Conservation (phyloP, 179 eudicot species). For the Beta macrorhiza region DNA sequence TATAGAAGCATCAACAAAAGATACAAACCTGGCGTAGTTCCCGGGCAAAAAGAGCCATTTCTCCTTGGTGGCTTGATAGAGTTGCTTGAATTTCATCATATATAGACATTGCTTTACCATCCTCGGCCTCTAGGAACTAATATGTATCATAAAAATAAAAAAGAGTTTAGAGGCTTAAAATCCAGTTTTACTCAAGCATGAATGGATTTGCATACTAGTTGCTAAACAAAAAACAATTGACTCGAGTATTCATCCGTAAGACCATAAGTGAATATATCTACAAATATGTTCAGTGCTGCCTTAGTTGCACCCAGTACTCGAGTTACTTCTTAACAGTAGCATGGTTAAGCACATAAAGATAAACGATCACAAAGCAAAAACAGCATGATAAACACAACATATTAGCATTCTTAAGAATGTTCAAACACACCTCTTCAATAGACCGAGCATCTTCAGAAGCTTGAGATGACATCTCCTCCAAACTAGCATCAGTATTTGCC, state of each 20-base stretch:
- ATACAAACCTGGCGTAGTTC: slow-evolving; percentile 79
- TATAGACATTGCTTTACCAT: slow-evolving; percentile 57
- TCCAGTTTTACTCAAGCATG: not conserved
- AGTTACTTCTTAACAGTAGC: not conserved
- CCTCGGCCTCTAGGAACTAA: slow-evolving; percentile 67
- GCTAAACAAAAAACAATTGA: not conserved
- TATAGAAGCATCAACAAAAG: not conserved
- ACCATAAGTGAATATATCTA: not conserved
- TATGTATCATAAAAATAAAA: not conserved
- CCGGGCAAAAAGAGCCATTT: slow-evolving; percentile 80
- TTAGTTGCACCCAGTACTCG: not conserved
- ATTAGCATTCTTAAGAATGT: not conserved
- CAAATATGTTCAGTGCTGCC: not conserved
- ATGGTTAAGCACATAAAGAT: not conserved
- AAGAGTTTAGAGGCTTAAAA: not conserved
- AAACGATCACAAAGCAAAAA: too few species aligned
- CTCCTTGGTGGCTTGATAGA: slow-evolving; percentile 75
- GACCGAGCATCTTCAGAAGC: slow-evolving; percentile 58
- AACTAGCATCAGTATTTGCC: slow-evolving; percentile 67
- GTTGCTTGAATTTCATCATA: slow-evolving; percentile 81
- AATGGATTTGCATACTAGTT: not conserved
- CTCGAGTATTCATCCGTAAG: not conserved
- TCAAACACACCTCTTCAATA: slow-evolving; percentile 54
- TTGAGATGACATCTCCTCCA: slow-evolving; percentile 75
- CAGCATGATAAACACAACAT: not conserved